Evolutionary conservation across 352 stramenopile species (phyloP).

Genomic region (Pilasporangium apinafurcum): DNA sequence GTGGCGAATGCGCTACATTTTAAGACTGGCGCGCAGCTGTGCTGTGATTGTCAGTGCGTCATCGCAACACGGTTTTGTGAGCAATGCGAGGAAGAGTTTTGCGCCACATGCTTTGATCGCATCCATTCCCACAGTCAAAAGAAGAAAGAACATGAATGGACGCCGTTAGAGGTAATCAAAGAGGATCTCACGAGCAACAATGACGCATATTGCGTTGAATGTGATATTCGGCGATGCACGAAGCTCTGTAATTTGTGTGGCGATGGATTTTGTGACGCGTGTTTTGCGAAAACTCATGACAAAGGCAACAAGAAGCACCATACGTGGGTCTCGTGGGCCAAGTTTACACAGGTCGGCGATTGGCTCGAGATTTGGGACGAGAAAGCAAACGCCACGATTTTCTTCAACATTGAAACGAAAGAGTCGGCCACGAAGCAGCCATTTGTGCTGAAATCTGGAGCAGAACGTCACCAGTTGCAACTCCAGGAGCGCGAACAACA

Average conservation of each 20-base stretch:
- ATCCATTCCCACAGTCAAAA: slow-evolving; percentile 20
- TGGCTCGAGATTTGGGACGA: slow-evolving; percentile 73
- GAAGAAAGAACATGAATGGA: slow-evolving; percentile 34
- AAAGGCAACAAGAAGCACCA: slow-evolving; percentile 60
- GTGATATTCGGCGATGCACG: slow-evolving; percentile 33
- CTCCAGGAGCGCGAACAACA: slow-evolving; percentile 48
- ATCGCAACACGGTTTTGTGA: slow-evolving; percentile 43
- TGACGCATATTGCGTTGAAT: slow-evolving; percentile 69
- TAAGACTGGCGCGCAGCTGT: slow-evolving; percentile 33
- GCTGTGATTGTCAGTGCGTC: slow-evolving; percentile 35
- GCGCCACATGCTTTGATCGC: slow-evolving; percentile 33
- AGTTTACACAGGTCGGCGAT: slow-evolving; percentile 44
- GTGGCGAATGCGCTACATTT: slow-evolving; percentile 43
- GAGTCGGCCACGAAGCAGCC: slow-evolving; percentile 52
- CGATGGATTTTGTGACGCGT: slow-evolving; percentile 65
- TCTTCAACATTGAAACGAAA: slow-evolving; percentile 78
- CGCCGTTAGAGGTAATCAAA: slow-evolving; percentile 42
- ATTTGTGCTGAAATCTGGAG: slow-evolving; percentile 38
- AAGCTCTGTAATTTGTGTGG: slow-evolving; percentile 72
- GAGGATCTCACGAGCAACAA: slow-evolving; percentile 35
- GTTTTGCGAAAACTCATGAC: slow-evolving; percentile 37
- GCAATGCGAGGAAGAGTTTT: slow-evolving; percentile 63
- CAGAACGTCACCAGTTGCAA: slow-evolving; percentile 46
- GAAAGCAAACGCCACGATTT: slow-evolving; percentile 31
- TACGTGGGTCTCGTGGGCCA: slow-evolving; percentile 50